A percentile compares a stretch with the other conserved stretches of the same genome.
phyloP scores from a whole-genome alignment of 371 early-diverging fungal species.

The Lichtheimia ramosa region DNA sequence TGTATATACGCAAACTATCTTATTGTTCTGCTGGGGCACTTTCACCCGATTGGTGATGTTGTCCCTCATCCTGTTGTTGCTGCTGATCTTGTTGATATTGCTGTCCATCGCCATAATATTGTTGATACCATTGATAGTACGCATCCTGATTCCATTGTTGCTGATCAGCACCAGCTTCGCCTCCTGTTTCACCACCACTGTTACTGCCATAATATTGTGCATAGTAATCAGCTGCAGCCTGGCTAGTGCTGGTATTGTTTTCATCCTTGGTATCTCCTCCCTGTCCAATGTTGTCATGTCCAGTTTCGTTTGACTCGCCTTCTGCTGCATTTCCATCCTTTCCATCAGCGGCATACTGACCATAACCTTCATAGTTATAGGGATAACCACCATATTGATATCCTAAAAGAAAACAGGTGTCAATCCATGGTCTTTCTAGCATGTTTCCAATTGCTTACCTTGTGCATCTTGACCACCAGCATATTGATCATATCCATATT shows the following conservation, averaged over 20 bases:
- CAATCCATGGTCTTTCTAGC: not conserved
- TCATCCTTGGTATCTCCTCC: slow-evolving; percentile 14
- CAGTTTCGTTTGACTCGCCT: not conserved
- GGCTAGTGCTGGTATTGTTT: slow-evolving; percentile 1
- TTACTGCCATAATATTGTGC: slow-evolving; percentile 32
- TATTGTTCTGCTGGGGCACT: too few species aligned
- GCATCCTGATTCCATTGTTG: slow-evolving; percentile 39
- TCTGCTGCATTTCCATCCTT: slow-evolving; percentile 1
- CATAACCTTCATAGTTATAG: slow-evolving; percentile 26
- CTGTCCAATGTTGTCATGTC: slow-evolving; percentile 9
- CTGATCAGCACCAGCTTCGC: slow-evolving; percentile 14
- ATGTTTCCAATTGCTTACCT: not conserved
- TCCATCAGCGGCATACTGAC: slow-evolving; percentile 18
- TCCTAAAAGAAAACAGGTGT: not conserved
- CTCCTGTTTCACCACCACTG: slow-evolving; percentile 4
- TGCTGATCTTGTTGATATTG: slow-evolving; percentile 13
- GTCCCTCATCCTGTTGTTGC: not conserved
- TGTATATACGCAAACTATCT: too few species aligned
- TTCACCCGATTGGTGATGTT: not conserved
- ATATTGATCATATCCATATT: slow-evolving; percentile 36
- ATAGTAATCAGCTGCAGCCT: slow-evolving; percentile 22
- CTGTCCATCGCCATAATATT: slow-evolving; percentile 35
- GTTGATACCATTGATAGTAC: slow-evolving; percentile 50
- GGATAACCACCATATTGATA: slow-evolving; percentile 29
- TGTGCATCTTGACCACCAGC: slow-evolving; percentile 5